Base-by-base conservation (phyloP, 1,284 basidiomycete genomes). In the Mycosarcoma mackinlayi region DNA sequence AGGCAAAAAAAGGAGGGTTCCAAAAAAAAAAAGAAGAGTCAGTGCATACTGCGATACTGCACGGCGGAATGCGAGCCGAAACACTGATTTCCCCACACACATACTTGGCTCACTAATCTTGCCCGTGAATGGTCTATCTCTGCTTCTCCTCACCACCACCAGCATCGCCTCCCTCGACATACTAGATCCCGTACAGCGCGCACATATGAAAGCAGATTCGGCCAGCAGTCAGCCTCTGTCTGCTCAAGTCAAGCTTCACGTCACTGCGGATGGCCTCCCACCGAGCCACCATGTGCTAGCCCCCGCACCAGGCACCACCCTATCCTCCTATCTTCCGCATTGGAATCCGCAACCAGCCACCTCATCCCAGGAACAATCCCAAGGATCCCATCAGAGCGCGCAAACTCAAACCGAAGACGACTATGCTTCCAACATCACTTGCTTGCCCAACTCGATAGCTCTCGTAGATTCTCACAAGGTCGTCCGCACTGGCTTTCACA, bases 401-500 rank as follows among this genome's bases (percentile, higher is more conserved):
- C 55, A 58, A 21, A 10, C 16, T 25, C 46, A 54, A 3, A 19
- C n/a, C n/a, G n/a, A 25, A 11, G 37, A 51, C 14, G 33, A 41
- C 13, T 11, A 31, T 9, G n/a, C 44, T 9, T 28, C 37, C n/a
- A 45, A 35, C 11, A 30, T 54, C 31, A 45, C 58, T 21, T 66
- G 57, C 41, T 33, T 66, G 35, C 63, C 56, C 27, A 56, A 39
- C 35, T 66, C 63, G 13, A 55, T 56, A 25, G 63, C 63, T 8
- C 56, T 60, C 19, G 38, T 66, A 4, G 63, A 66, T 10, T 27
- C 51, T 4, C 25, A 21, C 37, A 66, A 56, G 24, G 63, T 59
- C 13, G 60, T 62, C 8, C 57, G 68, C 31, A 66, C 62, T 8
- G 75, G 76, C 4, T 81, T 81, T 34, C 68, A 58, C 16, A 81